These are phyloP conservation scores for Suillus hirtellus DNA, from an alignment of 768 basidiomycete genomes.

Conservation along the genomic window DNA sequence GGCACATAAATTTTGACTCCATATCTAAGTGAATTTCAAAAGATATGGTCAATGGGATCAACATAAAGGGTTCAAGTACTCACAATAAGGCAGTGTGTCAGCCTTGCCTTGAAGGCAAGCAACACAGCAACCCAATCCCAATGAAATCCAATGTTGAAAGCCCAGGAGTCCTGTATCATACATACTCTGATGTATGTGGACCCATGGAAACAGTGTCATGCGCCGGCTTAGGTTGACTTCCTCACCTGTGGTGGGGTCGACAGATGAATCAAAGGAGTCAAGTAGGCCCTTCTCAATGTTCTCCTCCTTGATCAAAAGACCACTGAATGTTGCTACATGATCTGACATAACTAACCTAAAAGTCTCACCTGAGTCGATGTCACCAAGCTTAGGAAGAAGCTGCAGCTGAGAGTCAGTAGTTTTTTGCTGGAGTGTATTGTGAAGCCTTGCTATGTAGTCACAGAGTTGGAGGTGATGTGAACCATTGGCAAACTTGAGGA, in stretches of 20 bases:
- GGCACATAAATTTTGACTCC: no score
- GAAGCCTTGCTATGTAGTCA: conserved; percentile 17
- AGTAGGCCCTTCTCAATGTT: background rate
- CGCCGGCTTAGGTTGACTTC: background rate
- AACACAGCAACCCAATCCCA: no score
- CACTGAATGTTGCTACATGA: conserved; percentile 1
- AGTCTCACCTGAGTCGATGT: conserved; percentile 11
- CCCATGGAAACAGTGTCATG: no score
- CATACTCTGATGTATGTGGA: no score
- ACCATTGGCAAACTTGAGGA: conserved; percentile 18
- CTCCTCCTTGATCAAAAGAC: conserved; percentile 8
- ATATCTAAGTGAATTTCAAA: no score
- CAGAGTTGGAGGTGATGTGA: conserved; percentile 28
- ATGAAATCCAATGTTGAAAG: no score
- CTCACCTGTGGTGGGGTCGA: background rate
- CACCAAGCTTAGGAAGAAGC: conserved; percentile 2
- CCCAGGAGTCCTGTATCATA: no score
- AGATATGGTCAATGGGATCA: no score
- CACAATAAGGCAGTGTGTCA: no score
- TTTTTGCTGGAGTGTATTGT: conserved; percentile 12
- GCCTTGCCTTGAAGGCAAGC: no score
- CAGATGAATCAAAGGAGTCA: background rate
- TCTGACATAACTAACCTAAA: conserved; percentile 14
- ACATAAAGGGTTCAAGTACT: no score
- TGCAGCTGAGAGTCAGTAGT: background rate